Evolutionary conservation across 2,329 filamentous ascomycete species (phyloP).

Genomic region (Penicillium hesseltinei): DNA sequence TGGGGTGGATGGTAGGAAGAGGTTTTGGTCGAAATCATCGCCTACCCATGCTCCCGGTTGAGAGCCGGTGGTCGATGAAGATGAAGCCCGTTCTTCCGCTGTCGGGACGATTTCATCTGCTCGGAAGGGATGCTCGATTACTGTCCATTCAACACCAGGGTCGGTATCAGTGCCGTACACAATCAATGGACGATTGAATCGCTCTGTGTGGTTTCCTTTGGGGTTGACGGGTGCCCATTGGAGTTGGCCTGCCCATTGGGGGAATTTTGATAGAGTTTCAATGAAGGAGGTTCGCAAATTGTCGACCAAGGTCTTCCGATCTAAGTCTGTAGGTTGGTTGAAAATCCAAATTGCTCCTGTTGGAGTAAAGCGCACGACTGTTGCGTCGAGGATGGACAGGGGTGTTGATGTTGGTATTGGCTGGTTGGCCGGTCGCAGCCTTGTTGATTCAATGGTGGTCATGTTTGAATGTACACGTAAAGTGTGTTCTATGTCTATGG

Average conservation of each 20-base stretch:
- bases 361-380: conserved; percentile 11
- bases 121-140: neutral
- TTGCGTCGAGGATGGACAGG: conserved; percentile 14
- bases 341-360: conserved; percentile 12
- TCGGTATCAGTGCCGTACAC: conserved; percentile 1
- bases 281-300: conserved; percentile 1
- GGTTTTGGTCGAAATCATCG: neutral
- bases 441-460: conserved; percentile 1
- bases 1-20: neutral
- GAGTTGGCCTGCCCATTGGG: conserved; percentile 15
- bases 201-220: conserved; percentile 4
- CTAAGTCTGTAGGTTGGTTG: neutral
- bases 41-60: neutral
- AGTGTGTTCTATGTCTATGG: neutral
- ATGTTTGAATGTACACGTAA: neutral
- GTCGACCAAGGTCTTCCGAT: neutral
- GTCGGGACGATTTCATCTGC: conserved; percentile 3
- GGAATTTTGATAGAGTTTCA: conserved; percentile 6
- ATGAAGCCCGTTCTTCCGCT: conserved; percentile 2
- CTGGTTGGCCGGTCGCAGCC: neutral
- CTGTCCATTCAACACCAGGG: conserved; percentile 10
- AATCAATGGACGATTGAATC: conserved; percentile 12
- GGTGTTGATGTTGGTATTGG: conserved; percentile 1
- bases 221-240: conserved; percentile 11
- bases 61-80: neutral